phyloP scores from a whole-genome alignment of 148 eudicot genomes.

The Silene uniflora region DNA sequence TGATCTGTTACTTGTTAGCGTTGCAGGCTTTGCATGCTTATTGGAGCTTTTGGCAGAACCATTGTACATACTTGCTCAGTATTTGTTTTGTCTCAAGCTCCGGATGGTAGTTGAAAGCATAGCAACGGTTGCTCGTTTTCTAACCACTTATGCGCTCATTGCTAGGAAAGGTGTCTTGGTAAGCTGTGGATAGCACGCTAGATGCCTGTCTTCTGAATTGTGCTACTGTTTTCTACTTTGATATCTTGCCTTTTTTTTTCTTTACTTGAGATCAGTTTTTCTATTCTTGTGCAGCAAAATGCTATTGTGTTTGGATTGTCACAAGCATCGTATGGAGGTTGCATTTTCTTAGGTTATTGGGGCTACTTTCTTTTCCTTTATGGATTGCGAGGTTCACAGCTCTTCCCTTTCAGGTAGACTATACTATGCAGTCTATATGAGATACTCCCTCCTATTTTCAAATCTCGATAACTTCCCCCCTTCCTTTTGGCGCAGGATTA shows the following conservation, averaged over 20 bases:
- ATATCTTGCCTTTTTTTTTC: neutral
- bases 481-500: no score
- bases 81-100: slow-evolving; percentile 76
- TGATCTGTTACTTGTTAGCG: slow-evolving; percentile 8
- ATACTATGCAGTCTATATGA: neutral
- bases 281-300: slow-evolving; percentile 60
- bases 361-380: slow-evolving; percentile 67
- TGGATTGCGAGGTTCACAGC: slow-evolving; percentile 39
- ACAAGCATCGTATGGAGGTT: slow-evolving; percentile 83
- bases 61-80: slow-evolving; percentile 85
- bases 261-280: slow-evolving; percentile 2
- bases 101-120: slow-evolving; percentile 78
- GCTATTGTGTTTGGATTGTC: slow-evolving; percentile 73
- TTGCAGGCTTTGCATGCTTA: slow-evolving; percentile 83
- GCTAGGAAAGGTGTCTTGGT: slow-evolving; percentile 60
- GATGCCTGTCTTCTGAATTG: neutral
- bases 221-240: neutral
- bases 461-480: no score
- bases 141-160: slow-evolving; percentile 64
- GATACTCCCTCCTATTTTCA: no score
- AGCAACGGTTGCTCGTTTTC: slow-evolving; percentile 78
- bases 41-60: slow-evolving; percentile 95
- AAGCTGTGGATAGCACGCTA: slow-evolving; percentile 14
- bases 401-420: slow-evolving; percentile 78
- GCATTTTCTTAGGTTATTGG: slow-evolving; percentile 84